phyloP scores from a whole-genome alignment of 352 stramenopile species.

The Phytophthora constricta region DNA sequence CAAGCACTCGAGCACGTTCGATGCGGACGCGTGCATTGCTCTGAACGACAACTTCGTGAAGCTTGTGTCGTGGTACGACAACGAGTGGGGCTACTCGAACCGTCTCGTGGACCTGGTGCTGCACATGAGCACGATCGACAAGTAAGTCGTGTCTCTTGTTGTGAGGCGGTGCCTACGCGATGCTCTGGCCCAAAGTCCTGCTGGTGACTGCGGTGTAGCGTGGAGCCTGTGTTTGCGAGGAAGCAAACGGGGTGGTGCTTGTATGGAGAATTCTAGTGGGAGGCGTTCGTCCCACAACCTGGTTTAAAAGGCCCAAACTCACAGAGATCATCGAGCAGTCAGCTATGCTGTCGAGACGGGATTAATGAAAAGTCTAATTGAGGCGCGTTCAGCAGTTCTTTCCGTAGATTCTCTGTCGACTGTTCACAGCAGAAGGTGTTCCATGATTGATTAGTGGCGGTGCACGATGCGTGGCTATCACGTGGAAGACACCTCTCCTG shows the following conservation, averaged over 20 bases:
- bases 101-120: slow-evolving; percentile 97
- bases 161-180: slow-evolving; percentile 6
- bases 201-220: slow-evolving; percentile 1
- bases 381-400: slow-evolving; percentile 12
- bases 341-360: background rate
- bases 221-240: slow-evolving; percentile 10
- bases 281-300: background rate
- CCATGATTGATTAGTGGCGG: too few species aligned
- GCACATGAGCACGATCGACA: slow-evolving; percentile 88
- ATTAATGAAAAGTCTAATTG: slow-evolving; percentile 26
- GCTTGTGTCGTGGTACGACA: slow-evolving; percentile 99
- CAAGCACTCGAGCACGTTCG: slow-evolving; percentile 57
- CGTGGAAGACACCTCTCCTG: too few species aligned
- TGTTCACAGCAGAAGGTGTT: background rate
- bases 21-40: slow-evolving; percentile 38
- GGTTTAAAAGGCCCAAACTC: background rate
- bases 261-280: slow-evolving; percentile 17
- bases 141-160: too few species aligned
- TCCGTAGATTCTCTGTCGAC: slow-evolving; percentile 10
- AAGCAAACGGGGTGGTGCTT: slow-evolving; percentile 23
- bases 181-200: background rate
- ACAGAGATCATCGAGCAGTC: background rate
- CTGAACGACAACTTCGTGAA: slow-evolving; percentile 99
- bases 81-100: slow-evolving; percentile 99
- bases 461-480: too few species aligned